phyloP scores from a whole-genome alignment of 2,329 filamentous ascomycete species.

The Aurifilum marmelostoma region DNA sequence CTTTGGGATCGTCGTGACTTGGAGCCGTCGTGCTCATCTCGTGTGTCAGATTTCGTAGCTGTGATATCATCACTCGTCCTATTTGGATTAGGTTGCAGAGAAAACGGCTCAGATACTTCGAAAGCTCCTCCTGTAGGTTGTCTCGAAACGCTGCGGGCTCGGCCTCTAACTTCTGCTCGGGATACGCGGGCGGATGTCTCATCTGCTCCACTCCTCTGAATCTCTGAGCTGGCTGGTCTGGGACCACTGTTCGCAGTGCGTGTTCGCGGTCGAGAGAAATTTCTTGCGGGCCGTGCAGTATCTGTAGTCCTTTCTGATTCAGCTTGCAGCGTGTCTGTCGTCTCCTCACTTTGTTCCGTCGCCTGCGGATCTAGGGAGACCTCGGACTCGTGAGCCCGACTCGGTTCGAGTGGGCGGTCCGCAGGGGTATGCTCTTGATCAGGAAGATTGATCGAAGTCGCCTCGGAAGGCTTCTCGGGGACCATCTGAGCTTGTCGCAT shows the following conservation, averaged over 20 bases:
- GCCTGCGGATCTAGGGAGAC: background rate
- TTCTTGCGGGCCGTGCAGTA: background rate
- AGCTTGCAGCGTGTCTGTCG: background rate
- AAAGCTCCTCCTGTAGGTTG: background rate
- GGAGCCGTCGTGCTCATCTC: background rate
- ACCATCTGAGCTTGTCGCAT: slow-evolving; percentile 13
- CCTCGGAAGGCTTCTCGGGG: background rate
- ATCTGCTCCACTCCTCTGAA: background rate
- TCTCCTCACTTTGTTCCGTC: slow-evolving; percentile 7
- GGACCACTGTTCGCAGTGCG: background rate
- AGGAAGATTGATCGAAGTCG: too few species aligned
- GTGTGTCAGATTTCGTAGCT: background rate
- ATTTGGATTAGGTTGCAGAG: background rate
- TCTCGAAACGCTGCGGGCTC: too few species aligned
- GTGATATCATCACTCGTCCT: too few species aligned
- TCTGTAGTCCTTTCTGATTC: slow-evolving; percentile 1
- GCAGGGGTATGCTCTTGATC: background rate
- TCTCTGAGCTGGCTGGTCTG: background rate
- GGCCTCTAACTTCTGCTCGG: background rate
- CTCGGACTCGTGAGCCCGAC: background rate
- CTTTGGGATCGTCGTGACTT: background rate
- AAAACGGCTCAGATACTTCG: background rate
- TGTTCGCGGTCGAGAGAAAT: slow-evolving; percentile 17
- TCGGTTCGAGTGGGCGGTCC: background rate
- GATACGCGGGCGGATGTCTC: background rate